Base-by-base conservation (phyloP, 192 early-diverging fungal species). In the Gaertneriomyces sp. region DNA sequence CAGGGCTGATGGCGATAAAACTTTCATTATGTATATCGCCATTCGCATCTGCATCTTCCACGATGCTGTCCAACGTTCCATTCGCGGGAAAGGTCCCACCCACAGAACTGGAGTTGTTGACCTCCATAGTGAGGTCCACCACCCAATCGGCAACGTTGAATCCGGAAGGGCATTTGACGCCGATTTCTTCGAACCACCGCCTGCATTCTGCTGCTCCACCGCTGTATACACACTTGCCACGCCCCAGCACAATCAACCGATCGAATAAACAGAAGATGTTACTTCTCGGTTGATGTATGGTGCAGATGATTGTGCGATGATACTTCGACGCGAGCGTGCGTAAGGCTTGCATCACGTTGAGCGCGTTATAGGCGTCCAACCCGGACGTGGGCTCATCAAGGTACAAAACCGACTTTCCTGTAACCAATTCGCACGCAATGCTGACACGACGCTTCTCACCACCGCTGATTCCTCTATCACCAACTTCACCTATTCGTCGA, bases 201-300 rank as follows among this genome's bases (percentile, higher is more conserved):
- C 75, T 33, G 6, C 68, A 77, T 16, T 75, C 71, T 57, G 89
- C 88, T 4, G 87, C 81, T 19, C 88, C 81, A 40, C 95, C 95
- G 60, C 91, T 94, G 64, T 90, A 95, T 7, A 95, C 82, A 55
- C 91, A 62, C 44, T 84, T 75, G 17, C 93, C 93, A 64, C 89
- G 87, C 52, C 90, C 90, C 42, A 98, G 66, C 51, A 98, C 73
- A 20, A 98, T 76, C 16, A 95, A 71, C 47, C 92, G 85, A 75
- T 98, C 95, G 76, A 98, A 98, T 58, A 93, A 76, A 2, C 85
- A 82, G 63, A 92, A 91, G 70, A 98, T 94, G 65, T 95, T 92
- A 38, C 88, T 88, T 55, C 93, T 84, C 40, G 95, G 95, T 70
- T 98, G 95, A 73, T 98, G 95, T 51, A 98, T 95, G 3, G 95